These are phyloP conservation scores for Rubus parviflorus DNA, from an alignment of 306 rosid species.

Conservation along the genomic window DNA sequence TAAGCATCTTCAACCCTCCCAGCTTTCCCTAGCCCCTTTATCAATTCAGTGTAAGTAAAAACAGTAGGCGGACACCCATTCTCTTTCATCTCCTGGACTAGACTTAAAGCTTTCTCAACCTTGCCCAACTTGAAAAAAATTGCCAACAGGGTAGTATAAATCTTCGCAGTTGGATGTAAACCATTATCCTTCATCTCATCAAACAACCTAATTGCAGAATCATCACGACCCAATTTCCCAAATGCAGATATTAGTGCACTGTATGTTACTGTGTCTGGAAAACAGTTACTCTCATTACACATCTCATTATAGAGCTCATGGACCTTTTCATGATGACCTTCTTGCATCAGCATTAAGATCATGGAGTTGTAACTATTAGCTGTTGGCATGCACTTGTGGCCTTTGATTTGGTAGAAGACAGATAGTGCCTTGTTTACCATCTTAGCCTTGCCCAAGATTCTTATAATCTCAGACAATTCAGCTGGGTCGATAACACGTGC, in stretches of 20 bases:
- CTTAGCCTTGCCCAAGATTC: slow-evolving; percentile 71
- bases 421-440: slow-evolving; percentile 84
- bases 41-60: slow-evolving; percentile 76
- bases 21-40: slow-evolving; percentile 83
- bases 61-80: slow-evolving; percentile 70
- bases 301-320: slow-evolving; percentile 91
- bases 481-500: slow-evolving; percentile 47
- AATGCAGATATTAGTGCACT: slow-evolving; percentile 72
- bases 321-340: slow-evolving; percentile 77
- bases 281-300: slow-evolving; percentile 68
- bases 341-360: slow-evolving; percentile 83
- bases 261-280: slow-evolving; percentile 80
- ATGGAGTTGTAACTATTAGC: slow-evolving; percentile 63
- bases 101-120: slow-evolving; percentile 63
- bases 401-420: slow-evolving; percentile 72
- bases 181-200: slow-evolving; percentile 92
- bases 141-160: slow-evolving; percentile 67
- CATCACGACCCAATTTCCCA: slow-evolving; percentile 66
- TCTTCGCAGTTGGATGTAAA: slow-evolving; percentile 71
- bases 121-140: slow-evolving; percentile 62
- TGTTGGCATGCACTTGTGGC: slow-evolving; percentile 71
- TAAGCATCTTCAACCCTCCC: slow-evolving; percentile 81
- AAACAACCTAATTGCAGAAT: slow-evolving; percentile 68
- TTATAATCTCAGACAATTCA: slow-evolving; percentile 70
- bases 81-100: slow-evolving; percentile 69